A percentile compares a stretch with the other conserved stretches of the same genome.
Conservation (phyloP, 371 early-diverging fungal genomes). For the Lichtheimia ramosa region DNA sequence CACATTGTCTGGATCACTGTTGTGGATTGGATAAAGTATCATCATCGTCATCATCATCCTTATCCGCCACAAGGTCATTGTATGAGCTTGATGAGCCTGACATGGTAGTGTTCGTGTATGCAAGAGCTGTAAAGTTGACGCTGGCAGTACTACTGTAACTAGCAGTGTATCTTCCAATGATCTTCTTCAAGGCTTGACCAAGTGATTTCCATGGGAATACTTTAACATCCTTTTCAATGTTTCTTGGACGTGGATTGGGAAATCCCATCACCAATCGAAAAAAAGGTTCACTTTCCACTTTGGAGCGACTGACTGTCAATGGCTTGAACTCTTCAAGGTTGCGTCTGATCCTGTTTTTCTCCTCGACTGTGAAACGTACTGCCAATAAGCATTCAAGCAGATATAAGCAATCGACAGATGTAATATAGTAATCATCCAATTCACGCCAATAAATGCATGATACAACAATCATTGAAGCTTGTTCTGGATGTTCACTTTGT, state of each 20-base stretch:
- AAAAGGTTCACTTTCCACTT: conserved; percentile 65
- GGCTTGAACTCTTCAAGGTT: conserved; percentile 79
- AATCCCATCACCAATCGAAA: conserved; percentile 79
- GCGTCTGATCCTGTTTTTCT: conserved; percentile 79
- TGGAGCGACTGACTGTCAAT: conserved; percentile 69
- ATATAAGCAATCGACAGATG: conserved; percentile 76
- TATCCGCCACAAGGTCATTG: no score
- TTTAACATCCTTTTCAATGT: conserved; percentile 82
- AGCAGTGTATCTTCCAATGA: conserved; percentile 66
- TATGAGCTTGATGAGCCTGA: conserved; percentile 54
- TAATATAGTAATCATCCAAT: conserved; percentile 69
- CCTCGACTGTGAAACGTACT: conserved; percentile 74
- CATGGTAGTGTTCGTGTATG: conserved; percentile 64
- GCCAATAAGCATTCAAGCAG: conserved; percentile 71
- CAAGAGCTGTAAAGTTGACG: conserved; percentile 35
- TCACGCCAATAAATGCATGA: conserved; percentile 82
- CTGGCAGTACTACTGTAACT: conserved; percentile 51
- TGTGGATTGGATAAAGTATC: no score
- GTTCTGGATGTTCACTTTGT: conserved; percentile 32
- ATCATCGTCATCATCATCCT: no score
- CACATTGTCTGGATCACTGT: no score
- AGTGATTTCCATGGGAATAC: conserved; percentile 75
- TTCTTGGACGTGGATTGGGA: conserved; percentile 76
- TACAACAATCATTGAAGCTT: conserved; percentile 57
- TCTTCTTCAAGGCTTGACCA: conserved; percentile 66